Conservation (phyloP, 768 basidiomycete species). For the Hirschioporus abietinus region DNA sequence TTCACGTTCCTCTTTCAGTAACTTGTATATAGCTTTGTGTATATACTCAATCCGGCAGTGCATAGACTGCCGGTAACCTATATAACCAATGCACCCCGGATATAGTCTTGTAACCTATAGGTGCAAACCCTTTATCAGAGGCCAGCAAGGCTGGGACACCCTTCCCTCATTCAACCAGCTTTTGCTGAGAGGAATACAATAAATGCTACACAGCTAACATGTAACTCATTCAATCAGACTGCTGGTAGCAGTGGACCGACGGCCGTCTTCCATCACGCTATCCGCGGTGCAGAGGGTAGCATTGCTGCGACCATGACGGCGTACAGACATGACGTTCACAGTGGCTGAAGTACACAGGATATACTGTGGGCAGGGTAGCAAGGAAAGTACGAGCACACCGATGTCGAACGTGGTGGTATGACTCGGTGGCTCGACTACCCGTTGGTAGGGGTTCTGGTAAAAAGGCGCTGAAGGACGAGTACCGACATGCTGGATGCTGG, state of each 20-base stretch:
- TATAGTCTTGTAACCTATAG: not conserved
- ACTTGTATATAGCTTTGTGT: not conserved
- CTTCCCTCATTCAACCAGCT: not conserved
- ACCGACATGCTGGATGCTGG: too few species aligned
- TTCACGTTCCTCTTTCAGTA: not conserved
- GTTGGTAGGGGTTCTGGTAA: too few species aligned
- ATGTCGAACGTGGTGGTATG: too few species aligned
- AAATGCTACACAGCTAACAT: not conserved
- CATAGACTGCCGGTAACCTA: not conserved
- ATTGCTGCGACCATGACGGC: too few species aligned
- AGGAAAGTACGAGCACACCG: too few species aligned
- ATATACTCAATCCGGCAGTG: not conserved
- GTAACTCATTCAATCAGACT: not conserved
- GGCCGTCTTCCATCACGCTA: too few species aligned
- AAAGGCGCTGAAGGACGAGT: too few species aligned
- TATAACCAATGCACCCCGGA: not conserved
- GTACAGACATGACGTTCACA: too few species aligned
- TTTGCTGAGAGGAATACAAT: not conserved
- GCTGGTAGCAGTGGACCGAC: not conserved
- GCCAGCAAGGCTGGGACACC: not conserved
- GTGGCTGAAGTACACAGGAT: too few species aligned
- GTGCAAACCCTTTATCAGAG: not conserved
- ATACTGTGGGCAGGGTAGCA: too few species aligned
- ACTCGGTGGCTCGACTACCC: too few species aligned
- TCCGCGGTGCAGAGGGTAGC: too few species aligned